Evolutionary conservation across 768 basidiomycete species (phyloP).

Genomic region (Kwoniella heveanensis): DNA sequence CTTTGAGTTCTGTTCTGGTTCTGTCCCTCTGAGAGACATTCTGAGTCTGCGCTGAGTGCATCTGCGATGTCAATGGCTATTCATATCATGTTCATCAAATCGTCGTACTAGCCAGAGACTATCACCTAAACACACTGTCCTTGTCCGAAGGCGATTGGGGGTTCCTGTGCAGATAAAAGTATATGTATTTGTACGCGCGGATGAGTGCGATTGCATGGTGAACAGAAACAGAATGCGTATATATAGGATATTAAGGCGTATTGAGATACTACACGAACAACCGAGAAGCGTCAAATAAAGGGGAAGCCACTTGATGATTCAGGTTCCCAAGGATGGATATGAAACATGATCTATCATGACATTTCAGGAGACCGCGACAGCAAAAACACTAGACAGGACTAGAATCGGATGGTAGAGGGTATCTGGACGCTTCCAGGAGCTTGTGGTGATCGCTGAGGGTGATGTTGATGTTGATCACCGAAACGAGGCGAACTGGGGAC

Average conservation of each 20-base stretch:
- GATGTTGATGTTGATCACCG: conserved; percentile 1
- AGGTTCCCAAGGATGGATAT: no score
- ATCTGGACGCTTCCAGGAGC: conserved; percentile 30
- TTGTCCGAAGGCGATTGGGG: no score
- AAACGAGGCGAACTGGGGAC: conserved; percentile 35
- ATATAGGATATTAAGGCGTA: conserved; percentile 1
- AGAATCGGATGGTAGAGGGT: conserved; percentile 36
- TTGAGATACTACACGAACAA: not conserved
- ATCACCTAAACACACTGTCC: not conserved
- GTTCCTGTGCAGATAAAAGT: no score
- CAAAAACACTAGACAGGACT: no score
- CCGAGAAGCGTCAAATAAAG: not conserved
- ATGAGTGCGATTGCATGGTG: not conserved
- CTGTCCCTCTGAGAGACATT: no score
- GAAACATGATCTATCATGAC: no score
- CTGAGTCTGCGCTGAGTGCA: no score
- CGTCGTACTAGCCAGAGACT: not conserved
- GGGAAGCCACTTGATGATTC: not conserved
- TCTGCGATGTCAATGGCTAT: not conserved
- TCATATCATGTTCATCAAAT: not conserved
- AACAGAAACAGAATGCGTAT: not conserved
- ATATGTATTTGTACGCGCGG: not conserved
- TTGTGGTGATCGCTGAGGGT: conserved; percentile 10
- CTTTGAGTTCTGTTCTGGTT: no score
- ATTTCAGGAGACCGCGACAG: no score